Evolutionary conservation across 495 filamentous ascomycete genomes (phyloP).

Genomic region (Acidiella bohemica): DNA sequence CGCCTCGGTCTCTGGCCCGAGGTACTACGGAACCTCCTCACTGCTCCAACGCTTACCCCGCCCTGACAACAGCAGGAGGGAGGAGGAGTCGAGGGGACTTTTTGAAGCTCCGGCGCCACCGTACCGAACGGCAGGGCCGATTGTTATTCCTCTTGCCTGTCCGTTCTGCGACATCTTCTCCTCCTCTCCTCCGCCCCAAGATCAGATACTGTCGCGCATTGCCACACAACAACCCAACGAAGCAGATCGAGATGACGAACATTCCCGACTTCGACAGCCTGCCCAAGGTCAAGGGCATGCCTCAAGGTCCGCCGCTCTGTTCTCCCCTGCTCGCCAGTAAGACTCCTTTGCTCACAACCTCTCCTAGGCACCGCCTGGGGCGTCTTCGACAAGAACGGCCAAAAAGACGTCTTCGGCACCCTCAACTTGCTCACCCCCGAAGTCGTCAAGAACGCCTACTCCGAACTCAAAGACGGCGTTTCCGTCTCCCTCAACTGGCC

Average conservation of each 20-base stretch:
- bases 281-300: constrained; percentile 44
- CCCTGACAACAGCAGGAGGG: too few species aligned
- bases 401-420: constrained; percentile 45
- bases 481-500: constrained; percentile 46
- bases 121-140: too few species aligned
- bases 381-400: constrained; percentile 46
- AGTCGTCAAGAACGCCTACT: constrained; percentile 37
- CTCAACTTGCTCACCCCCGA: constrained; percentile 46
- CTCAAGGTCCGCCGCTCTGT: constrained; percentile 31
- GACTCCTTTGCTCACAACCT: background rate
- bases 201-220: too few species aligned
- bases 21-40: too few species aligned
- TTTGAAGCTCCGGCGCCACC: too few species aligned
- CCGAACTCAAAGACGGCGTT: constrained; percentile 41
- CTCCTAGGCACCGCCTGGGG: constrained; percentile 49
- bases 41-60: too few species aligned
- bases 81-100: too few species aligned
- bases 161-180: too few species aligned
- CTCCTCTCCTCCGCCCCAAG: too few species aligned
- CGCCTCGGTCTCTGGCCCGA: too few species aligned
- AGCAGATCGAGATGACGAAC: constrained; percentile 14
- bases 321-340: background rate
- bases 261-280: constrained; percentile 43
- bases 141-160: too few species aligned
- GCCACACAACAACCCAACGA: too few species aligned